phyloP scores from a whole-genome alignment of 2,329 filamentous ascomycete genomes.

The Chalara sp. region DNA sequence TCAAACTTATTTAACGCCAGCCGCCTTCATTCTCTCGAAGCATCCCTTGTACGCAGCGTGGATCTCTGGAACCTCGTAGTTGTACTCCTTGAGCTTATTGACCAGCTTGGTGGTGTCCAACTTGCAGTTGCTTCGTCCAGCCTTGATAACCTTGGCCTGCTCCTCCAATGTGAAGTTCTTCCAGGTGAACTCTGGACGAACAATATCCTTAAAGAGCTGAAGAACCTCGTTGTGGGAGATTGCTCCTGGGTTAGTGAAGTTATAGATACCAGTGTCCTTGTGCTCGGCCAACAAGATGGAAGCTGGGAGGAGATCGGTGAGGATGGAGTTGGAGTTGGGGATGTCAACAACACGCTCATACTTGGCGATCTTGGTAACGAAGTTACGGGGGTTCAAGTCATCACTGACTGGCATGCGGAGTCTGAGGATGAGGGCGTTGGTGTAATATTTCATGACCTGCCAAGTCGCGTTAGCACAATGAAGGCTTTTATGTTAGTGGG shows the following conservation, averaged over 20 bases:
- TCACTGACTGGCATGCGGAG: constrained; percentile 65
- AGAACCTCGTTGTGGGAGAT: constrained; percentile 68
- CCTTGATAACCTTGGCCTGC: constrained; percentile 61
- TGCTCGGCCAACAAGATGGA: constrained; percentile 54
- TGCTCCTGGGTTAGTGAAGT: constrained; percentile 64
- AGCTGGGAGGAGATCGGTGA: constrained; percentile 56
- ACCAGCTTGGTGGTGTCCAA: constrained; percentile 56
- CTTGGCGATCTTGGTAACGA: constrained; percentile 61
- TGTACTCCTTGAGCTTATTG: constrained; percentile 52
- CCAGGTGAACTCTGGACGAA: constrained; percentile 54
- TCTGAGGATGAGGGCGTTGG: constrained; percentile 55
- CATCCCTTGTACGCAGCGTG: constrained; percentile 54
- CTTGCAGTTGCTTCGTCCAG: constrained; percentile 59
- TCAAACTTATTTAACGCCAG: constrained; percentile 39
- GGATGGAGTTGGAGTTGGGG: constrained; percentile 62
- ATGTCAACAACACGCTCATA: constrained; percentile 62
- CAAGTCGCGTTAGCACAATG: background rate
- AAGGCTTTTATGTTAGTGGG: too few species aligned
- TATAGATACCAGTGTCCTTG: constrained; percentile 57
- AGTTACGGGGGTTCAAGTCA: constrained; percentile 59
- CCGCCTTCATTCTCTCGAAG: constrained; percentile 57
- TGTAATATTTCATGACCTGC: constrained; percentile 55
- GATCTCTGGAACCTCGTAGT: constrained; percentile 51
- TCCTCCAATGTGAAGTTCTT: constrained; percentile 61
- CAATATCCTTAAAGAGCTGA: constrained; percentile 53